Percentiles rank a stretch among this genome's conserved stretches.
phyloP scores from a whole-genome alignment of 768 basidiomycete species.

The Cyclocybe aegerita region DNA sequence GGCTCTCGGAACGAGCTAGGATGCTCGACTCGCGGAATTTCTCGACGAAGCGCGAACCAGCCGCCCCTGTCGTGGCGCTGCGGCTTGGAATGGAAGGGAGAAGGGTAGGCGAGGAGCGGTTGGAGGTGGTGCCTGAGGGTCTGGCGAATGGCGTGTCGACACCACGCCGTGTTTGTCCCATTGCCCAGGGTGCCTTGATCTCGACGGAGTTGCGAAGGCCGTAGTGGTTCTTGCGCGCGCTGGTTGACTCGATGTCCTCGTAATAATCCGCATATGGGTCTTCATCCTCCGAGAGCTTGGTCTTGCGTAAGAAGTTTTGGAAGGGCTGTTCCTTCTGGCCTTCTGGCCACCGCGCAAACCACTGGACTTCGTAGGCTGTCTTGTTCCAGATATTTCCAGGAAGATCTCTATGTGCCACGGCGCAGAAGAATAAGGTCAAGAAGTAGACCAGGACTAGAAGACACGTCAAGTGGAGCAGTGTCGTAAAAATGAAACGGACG shows the following conservation, averaged over 20 bases:
- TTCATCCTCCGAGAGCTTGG: conserved; percentile 3
- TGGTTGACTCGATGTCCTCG: conserved; percentile 29
- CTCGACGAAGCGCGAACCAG: conserved; percentile 42
- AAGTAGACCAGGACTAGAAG: conserved; percentile 45
- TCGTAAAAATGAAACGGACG: conserved; percentile 16
- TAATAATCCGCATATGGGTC: conserved; percentile 16
- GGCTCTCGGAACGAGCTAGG: conserved; percentile 27
- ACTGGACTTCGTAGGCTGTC: conserved; percentile 51
- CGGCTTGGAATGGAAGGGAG: conserved; percentile 28
- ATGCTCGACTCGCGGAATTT: conserved; percentile 34
- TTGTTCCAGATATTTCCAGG: conserved; percentile 53
- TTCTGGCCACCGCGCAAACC: conserved; percentile 42
- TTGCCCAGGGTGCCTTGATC: conserved; percentile 48
- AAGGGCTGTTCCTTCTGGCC: conserved; percentile 14
- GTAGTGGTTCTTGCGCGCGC: conserved; percentile 15
- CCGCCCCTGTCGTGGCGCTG: conserved; percentile 10
- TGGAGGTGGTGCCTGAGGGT: conserved; percentile 15
- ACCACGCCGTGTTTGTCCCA: conserved; percentile 48
- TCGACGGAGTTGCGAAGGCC: conserved; percentile 13
- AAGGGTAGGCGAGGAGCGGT: conserved; percentile 15
- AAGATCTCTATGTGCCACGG: conserved; percentile 41
- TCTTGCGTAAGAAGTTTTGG: conserved; percentile 9
- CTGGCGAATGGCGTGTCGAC: conserved; percentile 53
- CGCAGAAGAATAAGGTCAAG: conserved; percentile 46
- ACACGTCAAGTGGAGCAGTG: neutral